Evolutionary conservation across 352 stramenopile genomes (phyloP).

Genomic region (Globisporangium spinosum): DNA sequence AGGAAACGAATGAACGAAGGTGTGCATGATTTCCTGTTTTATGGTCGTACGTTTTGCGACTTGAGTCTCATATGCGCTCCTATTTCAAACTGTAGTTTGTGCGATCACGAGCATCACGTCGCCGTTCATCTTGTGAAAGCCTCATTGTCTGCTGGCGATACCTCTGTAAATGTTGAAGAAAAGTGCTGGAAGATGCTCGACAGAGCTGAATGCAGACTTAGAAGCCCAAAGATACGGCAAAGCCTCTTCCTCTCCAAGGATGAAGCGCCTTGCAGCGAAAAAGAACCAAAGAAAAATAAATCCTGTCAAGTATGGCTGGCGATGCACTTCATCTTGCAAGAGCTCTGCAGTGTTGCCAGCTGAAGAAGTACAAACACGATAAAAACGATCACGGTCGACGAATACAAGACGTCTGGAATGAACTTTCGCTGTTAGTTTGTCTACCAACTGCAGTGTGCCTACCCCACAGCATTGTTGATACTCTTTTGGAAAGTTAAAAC

Average conservation of each 20-base stretch:
- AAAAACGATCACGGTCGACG: not conserved
- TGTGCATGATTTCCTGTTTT: not conserved
- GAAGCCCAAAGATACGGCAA: not conserved
- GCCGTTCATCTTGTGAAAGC: slow-evolving; percentile 2
- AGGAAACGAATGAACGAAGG: not conserved
- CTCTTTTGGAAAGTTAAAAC: slow-evolving; percentile 54
- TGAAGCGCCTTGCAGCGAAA: not conserved
- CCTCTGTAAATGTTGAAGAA: not conserved
- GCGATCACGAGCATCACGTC: not conserved
- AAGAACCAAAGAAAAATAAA: not conserved
- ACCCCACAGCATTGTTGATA: not conserved
- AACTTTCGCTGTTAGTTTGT: not conserved
- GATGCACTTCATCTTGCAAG: not conserved
- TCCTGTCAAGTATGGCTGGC: not conserved
- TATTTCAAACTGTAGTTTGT: not conserved
- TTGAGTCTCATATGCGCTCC: not conserved
- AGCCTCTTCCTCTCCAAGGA: not conserved
- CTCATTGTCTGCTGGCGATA: not conserved
- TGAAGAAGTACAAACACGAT: not conserved
- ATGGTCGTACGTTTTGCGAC: not conserved
- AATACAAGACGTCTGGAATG: slow-evolving; percentile 5
- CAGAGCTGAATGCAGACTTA: not conserved
- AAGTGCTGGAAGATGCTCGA: not conserved
- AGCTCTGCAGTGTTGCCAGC: not conserved
- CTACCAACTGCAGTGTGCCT: not conserved